phyloP scores from a whole-genome alignment of 768 basidiomycete genomes.

The Phlebiopsis flavidoalba region DNA sequence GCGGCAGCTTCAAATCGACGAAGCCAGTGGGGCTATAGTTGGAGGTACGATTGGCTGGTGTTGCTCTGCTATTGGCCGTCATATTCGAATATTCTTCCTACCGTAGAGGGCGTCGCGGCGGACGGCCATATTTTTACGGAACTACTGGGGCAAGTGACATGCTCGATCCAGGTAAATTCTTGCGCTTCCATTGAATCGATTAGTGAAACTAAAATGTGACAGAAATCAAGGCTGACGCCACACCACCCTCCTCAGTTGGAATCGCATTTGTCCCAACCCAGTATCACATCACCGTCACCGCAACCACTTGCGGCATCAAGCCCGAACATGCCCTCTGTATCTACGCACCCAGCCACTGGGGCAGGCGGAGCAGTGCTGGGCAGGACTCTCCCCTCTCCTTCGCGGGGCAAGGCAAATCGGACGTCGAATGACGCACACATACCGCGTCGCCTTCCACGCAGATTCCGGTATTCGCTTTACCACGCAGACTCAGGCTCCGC shows the following conservation, averaged over 20 bases:
- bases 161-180: not conserved
- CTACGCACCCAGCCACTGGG: too few relatives aligned
- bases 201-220: not conserved
- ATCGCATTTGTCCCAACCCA: not conserved
- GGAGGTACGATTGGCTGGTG: slow-evolving; percentile 9
- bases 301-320: not conserved
- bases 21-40: slow-evolving; percentile 10
- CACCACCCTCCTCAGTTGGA: not conserved
- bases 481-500: not conserved
- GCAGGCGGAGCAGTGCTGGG: too few relatives aligned
- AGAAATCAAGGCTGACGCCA: not conserved
- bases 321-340: too few relatives aligned
- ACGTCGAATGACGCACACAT: too few relatives aligned
- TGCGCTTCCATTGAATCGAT: not conserved
- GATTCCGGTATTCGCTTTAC: not conserved
- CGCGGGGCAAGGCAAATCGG: too few relatives aligned
- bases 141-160: not conserved
- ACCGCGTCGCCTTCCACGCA: not conserved
- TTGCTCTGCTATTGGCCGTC: slow-evolving; percentile 1
- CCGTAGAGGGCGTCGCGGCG: not conserved
- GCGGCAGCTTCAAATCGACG: not conserved
- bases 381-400: too few relatives aligned
- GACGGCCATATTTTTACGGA: not conserved
- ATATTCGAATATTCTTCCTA: not conserved
- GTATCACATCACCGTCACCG: not conserved